Percentiles rank a stretch among this genome's conserved stretches.
These are phyloP conservation scores for Medicago arabica DNA, from an alignment of 306 rosid genomes.

Conservation along the genomic window DNA sequence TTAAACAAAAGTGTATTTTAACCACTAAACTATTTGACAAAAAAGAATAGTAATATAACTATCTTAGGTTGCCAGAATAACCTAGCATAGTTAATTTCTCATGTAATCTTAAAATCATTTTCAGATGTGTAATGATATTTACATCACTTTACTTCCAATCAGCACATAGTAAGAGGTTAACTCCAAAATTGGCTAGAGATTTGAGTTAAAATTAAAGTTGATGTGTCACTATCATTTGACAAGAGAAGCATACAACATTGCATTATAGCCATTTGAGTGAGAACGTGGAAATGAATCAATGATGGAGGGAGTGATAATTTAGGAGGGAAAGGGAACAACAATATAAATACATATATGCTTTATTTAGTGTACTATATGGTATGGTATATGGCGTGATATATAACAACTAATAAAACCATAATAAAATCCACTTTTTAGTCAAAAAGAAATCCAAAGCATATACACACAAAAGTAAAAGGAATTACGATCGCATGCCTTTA, in stretches of 20 bases:
- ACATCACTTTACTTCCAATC: constrained; percentile 37
- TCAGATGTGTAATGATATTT: constrained; percentile 46
- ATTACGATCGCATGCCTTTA: constrained; percentile 54
- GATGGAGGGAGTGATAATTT: constrained; percentile 40
- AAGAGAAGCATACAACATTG: constrained; percentile 37
- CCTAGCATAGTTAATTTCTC: constrained; percentile 28
- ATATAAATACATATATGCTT: constrained; percentile 34
- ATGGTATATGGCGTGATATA: constrained; percentile 41
- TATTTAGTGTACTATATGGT: constrained; percentile 34
- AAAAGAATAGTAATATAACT: too few species aligned
- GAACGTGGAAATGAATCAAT: constrained; percentile 45
- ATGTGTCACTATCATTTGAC: constrained; percentile 44
- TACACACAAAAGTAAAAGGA: constrained; percentile 43
- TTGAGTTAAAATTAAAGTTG: constrained; percentile 44
- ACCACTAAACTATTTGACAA: too few species aligned
- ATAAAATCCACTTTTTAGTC: constrained; percentile 51
- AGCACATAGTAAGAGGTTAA: constrained; percentile 26
- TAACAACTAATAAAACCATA: constrained; percentile 43
- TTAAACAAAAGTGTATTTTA: too few species aligned
- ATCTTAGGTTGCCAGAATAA: not conserved
- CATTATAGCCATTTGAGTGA: constrained; percentile 49
- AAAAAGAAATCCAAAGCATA: constrained; percentile 58
- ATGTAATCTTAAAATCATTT: constrained; percentile 41
- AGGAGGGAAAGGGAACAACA: constrained; percentile 36
- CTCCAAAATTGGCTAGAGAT: constrained; percentile 46